Percentiles rank a stretch among this genome's conserved stretches.
Conservation (phyloP, 2,329 filamentous ascomycete genomes). For the Blastomyces percursus region DNA sequence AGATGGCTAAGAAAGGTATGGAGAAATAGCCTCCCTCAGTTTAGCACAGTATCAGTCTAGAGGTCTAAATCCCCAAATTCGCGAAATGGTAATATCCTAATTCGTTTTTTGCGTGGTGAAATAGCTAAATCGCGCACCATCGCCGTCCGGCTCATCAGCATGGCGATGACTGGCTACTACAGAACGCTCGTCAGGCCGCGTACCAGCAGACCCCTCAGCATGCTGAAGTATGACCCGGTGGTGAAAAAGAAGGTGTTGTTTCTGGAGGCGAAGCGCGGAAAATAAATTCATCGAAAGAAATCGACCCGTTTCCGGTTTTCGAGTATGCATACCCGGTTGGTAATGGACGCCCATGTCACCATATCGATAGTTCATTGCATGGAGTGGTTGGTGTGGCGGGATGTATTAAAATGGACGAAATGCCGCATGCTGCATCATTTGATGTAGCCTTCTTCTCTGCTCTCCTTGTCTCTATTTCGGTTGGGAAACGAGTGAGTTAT, state of each 20-base stretch:
- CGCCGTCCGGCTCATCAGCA: constrained; percentile 86
- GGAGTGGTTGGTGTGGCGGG: background rate
- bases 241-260: constrained; percentile 95
- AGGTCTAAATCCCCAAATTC: constrained; percentile 5
- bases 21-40: constrained; percentile 6
- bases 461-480: background rate
- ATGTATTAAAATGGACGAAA: background rate
- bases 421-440: background rate
- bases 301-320: background rate
- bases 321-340: background rate
- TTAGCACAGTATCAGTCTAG: background rate
- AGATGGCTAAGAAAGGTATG: constrained; percentile 38
- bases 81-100: constrained; percentile 5
- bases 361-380: background rate
- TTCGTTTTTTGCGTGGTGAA: background rate
- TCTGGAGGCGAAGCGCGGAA: constrained; percentile 72
- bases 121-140: constrained; percentile 65
- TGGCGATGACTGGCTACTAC: constrained; percentile 98
- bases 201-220: constrained; percentile 71
- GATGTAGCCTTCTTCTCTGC: background rate
- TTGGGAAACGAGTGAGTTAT: background rate
- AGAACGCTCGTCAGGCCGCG: constrained; percentile 80
- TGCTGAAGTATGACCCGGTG: constrained; percentile 98
- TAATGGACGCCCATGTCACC: background rate
- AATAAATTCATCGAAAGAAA: constrained; percentile 18